Evolutionary conservation across 1,284 basidiomycete species (phyloP), one percentile per base, ranked within the genome.

Genomic region (Trichosporon inkin): DNA sequence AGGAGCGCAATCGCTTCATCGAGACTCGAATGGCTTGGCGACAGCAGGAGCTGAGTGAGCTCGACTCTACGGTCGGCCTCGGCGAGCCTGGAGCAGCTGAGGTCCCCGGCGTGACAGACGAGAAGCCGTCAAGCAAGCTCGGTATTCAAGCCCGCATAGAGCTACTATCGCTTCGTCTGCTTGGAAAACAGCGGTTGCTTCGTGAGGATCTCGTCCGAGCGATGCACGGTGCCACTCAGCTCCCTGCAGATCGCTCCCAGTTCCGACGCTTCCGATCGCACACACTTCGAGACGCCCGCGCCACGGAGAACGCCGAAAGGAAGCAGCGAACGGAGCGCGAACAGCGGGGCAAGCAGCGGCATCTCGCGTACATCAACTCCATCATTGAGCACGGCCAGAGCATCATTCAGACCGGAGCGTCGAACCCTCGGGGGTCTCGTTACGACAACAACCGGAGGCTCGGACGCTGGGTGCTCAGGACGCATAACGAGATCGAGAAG

Each of bases 271-370:
- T 86, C 60, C 86, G 92, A 68, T 95, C 94, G 72, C 90, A 91
- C 32, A 88, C 88, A 0, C 81, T 97, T 36, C 87, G 92, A 16
- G 94, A 98, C 72, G 92, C 92, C 17, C 88, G 92, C 38, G 85
- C 84, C 76, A 97, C 92, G 2, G 96, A 99, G 78, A 84, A 87
- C 66, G 85, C 90, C 14, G 96, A 99, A 79, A 84, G 92, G 60
- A 88, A 90, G 74, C 96, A 99, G 75, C 88, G 94, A 24, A 83
- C 85, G 7, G 94, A 99, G 67, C 87, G 94, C 20, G 95, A 99
- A 79, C 87, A 88, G 55, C 86, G 91, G 36, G 93, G 93, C 53
- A 96, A 98, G 78, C 89, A 93, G 81, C 94, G 96, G 74, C 96
- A 99, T 72, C 85, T 96, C 71, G 91, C 95, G 70, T 94, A 98